Evolutionary conservation across 1,284 basidiomycete species (phyloP).

Genomic region (Cryptococcus deneoformans): DNA sequence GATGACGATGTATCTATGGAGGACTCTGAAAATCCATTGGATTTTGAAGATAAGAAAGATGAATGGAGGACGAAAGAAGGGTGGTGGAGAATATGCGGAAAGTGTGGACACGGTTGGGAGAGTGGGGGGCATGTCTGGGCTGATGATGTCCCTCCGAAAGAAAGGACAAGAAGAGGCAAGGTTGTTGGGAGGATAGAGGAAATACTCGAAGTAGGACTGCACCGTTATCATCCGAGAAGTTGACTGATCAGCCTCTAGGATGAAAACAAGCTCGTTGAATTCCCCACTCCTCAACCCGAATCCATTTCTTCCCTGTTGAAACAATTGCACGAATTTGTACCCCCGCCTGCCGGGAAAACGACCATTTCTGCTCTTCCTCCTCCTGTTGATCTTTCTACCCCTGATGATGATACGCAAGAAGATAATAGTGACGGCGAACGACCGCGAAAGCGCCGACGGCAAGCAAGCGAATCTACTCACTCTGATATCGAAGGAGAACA

Average conservation of each 20-base stretch:
- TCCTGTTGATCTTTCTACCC: constrained; percentile 26
- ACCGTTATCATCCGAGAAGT: background rate
- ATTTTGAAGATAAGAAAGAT: constrained; percentile 19
- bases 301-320: constrained; percentile 62
- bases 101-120: constrained; percentile 69
- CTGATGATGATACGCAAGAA: constrained; percentile 5
- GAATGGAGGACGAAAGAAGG: constrained; percentile 36
- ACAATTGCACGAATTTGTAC: constrained; percentile 58
- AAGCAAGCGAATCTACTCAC: constrained; percentile 4
- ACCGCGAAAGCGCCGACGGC: constrained; percentile 11
- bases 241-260: constrained; percentile 56
- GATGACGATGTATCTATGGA: constrained; percentile 21
- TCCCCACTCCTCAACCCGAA: constrained; percentile 66
- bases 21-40: constrained; percentile 15
- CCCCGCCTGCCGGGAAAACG: constrained; percentile 34
- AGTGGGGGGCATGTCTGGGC: constrained; percentile 63
- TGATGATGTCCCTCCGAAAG: constrained; percentile 36
- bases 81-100: constrained; percentile 64
- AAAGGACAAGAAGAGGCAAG: constrained; percentile 60
- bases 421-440: constrained; percentile 26
- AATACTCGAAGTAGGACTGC: constrained; percentile 65
- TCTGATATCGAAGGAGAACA: constrained; percentile 5
- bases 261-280: constrained; percentile 70
- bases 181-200: constrained; percentile 82
- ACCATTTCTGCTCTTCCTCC: constrained; percentile 29